These are phyloP conservation scores for Arachnopeziza araneosa DNA, from an alignment of 2,329 filamentous ascomycete species.

Conservation along the genomic window DNA sequence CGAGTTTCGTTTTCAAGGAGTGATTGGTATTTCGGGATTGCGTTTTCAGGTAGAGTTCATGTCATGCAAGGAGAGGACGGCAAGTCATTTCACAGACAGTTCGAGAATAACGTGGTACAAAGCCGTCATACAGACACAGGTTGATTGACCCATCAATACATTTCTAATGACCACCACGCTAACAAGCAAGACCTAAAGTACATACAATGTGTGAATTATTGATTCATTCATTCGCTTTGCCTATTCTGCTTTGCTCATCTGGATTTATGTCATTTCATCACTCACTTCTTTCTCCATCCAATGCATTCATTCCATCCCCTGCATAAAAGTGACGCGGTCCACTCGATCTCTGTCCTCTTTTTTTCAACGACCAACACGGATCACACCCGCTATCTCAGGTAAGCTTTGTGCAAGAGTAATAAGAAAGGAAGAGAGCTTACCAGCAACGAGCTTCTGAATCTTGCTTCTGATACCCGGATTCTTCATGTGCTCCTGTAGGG, in stretches of 20 bases:
- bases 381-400: conserved; percentile 71
- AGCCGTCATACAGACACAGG: no score
- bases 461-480: conserved; percentile 80
- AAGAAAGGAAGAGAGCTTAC: background rate
- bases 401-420: background rate
- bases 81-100: no score
- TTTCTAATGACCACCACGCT: conserved; percentile 10
- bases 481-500: conserved; percentile 94
- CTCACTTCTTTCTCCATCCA: background rate
- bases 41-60: no score
- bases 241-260: background rate
- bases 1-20: no score
- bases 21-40: no score
- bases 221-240: background rate
- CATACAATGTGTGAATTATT: conserved; percentile 8
- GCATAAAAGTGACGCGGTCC: background rate
- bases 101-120: no score
- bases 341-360: background rate
- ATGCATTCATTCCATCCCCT: background rate
- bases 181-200: conserved; percentile 19
- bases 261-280: background rate
- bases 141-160: background rate
- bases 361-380: conserved; percentile 57
- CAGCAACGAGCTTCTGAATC: conserved; percentile 54
- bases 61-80: no score